A percentile compares a stretch with the other conserved stretches of the same genome.
Evolutionary conservation across 2,329 filamentous ascomycete genomes (phyloP).

Genomic region (Neofusicoccum kwambonambiense): DNA sequence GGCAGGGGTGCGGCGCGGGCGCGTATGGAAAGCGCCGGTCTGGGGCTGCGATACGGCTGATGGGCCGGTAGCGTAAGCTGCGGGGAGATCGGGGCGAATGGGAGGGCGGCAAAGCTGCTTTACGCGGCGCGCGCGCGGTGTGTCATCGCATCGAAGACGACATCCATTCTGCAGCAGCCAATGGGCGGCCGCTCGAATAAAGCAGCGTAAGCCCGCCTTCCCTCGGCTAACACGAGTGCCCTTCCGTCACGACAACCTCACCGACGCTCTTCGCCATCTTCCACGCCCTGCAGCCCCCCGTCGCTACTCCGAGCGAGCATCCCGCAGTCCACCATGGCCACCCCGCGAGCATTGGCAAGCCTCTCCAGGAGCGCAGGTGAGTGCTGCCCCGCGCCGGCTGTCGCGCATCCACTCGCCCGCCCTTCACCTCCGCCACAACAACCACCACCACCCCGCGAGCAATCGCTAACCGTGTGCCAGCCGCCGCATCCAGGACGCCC

Average conservation of each 20-base stretch:
- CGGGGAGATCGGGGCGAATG: neutral
- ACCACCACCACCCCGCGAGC: neutral
- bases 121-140: neutral
- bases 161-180: neutral
- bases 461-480: conserved; percentile 19
- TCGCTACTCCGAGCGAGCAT: conserved; percentile 7
- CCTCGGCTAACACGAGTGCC: conserved; percentile 9
- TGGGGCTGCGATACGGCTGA: neutral
- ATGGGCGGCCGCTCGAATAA: neutral
- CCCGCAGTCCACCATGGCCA: conserved; percentile 30
- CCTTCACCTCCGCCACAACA: neutral
- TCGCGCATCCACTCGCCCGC: conserved; percentile 10
- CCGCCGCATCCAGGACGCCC: conserved; percentile 33
- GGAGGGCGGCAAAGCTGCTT: neutral
- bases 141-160: conserved; percentile 6
- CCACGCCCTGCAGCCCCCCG: neutral
- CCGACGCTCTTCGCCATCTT: neutral
- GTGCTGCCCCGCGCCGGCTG: conserved; percentile 16
- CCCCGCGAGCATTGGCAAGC: conserved; percentile 38
- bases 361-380: conserved; percentile 38
- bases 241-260: conserved; percentile 9
- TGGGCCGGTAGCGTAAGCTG: neutral
- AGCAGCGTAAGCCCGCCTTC: conserved; percentile 12
- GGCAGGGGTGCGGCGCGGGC: neutral
- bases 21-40: neutral